phyloP scores from a whole-genome alignment of 73 alveolate species.

The Durusdinium trenchii region DNA sequence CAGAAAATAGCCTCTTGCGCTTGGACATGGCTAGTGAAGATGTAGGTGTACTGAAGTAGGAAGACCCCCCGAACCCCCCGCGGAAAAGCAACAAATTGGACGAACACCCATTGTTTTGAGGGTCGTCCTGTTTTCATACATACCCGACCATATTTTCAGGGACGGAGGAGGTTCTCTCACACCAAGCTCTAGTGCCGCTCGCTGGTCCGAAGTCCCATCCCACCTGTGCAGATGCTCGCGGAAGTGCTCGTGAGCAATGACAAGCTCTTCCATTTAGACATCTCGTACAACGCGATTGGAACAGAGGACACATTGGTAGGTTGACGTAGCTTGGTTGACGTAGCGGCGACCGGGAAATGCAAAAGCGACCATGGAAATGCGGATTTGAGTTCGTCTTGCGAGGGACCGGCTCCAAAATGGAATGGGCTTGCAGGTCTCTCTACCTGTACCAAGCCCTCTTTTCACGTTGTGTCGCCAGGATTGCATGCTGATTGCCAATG shows the following conservation, averaged over 20 bases:
- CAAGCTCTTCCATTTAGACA: conserved; percentile 68
- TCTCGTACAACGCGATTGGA: conserved; percentile 81
- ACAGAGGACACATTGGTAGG: conserved; percentile 25
- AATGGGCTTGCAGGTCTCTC: background rate
- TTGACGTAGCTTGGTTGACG: no score
- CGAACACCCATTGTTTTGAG: no score
- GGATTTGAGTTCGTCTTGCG: background rate
- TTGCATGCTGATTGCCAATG: conserved; percentile 53
- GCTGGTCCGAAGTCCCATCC: no score
- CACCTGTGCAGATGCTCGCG: conserved; percentile 77
- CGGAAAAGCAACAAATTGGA: no score
- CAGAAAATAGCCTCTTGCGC: no score
- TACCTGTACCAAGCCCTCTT: background rate
- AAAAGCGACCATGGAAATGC: background rate
- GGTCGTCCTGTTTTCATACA: no score
- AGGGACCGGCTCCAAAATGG: background rate
- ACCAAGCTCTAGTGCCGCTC: background rate
- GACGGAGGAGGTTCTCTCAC: no score
- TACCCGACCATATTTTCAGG: no score
- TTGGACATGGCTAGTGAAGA: no score
- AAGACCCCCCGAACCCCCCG: no score
- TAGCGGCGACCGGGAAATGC: no score
- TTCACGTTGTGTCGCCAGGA: background rate
- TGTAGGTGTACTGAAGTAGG: no score
- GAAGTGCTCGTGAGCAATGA: conserved; percentile 59